These are phyloP conservation scores for Cephaloascus albidus DNA, from an alignment of 805 yeast genomes.

Conservation along the genomic window DNA sequence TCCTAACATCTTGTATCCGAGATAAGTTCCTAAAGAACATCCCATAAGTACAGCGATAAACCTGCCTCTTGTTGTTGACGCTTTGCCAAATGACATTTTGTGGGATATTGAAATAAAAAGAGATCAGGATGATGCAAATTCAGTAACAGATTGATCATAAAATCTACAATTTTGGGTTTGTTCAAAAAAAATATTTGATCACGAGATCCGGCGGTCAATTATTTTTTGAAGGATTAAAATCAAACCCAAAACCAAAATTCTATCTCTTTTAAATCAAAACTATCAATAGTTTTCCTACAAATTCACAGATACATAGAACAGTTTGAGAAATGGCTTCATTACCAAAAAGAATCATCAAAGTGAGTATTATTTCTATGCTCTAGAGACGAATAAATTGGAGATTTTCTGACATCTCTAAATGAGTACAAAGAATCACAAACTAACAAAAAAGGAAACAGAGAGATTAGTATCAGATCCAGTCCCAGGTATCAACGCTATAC, in stretches of 20 bases:
- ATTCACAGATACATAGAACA: background rate
- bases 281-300: background rate
- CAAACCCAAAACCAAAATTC: background rate
- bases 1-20: background rate
- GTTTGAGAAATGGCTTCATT: constrained; percentile 39
- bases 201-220: too few relatives aligned
- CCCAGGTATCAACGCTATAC: constrained; percentile 88
- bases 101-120: too few relatives aligned
- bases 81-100: too few relatives aligned
- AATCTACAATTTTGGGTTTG: too few relatives aligned
- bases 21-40: background rate
- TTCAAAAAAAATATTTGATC: background rate
- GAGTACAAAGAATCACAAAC: too few relatives aligned
- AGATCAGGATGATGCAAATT: too few relatives aligned
- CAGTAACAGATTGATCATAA: too few relatives aligned
- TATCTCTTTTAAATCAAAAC: background rate
- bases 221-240: background rate
- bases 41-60: background rate
- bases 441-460: constrained; percentile 80
- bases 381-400: too few relatives aligned
- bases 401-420: too few relatives aligned
- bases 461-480: constrained; percentile 89
- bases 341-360: constrained; percentile 89
- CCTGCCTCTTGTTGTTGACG: background rate
- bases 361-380: constrained; percentile 29